phyloP scores from a whole-genome alignment of 352 stramenopile species.

The Phytophthora palmivora region DNA sequence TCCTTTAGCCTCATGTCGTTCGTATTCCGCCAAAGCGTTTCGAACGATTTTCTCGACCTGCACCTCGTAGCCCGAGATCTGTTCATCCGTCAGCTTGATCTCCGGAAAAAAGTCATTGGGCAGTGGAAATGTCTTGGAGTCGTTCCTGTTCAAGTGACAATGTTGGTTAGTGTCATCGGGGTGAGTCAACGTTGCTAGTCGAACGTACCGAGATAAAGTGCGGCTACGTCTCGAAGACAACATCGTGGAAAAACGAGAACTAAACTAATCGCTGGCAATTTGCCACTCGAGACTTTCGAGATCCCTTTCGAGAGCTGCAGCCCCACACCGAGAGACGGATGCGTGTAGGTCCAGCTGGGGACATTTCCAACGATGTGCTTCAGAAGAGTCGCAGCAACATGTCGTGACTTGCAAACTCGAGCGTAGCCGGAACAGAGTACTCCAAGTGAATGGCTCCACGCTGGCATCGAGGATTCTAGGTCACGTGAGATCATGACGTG shows the following conservation, averaged over 20 bases:
- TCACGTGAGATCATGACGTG: slow-evolving; percentile 2
- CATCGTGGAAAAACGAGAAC: slow-evolving; percentile 36
- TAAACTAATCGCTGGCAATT: slow-evolving; percentile 28
- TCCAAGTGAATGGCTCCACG: slow-evolving; percentile 14
- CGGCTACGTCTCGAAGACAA: slow-evolving; percentile 25
- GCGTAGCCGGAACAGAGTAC: slow-evolving; percentile 27
- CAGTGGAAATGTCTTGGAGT: slow-evolving; percentile 47
- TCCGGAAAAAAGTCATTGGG: slow-evolving; percentile 52
- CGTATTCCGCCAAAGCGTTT: slow-evolving; percentile 43
- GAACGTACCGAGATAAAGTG: slow-evolving; percentile 39
- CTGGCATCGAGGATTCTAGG: not conserved
- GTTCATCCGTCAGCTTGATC: slow-evolving; percentile 37
- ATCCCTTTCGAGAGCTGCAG: slow-evolving; percentile 38
- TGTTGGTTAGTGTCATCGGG: slow-evolving; percentile 32
- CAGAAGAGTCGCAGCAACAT: slow-evolving; percentile 34
- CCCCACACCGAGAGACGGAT: slow-evolving; percentile 35
- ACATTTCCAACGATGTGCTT: slow-evolving; percentile 39
- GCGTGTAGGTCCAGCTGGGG: slow-evolving; percentile 30
- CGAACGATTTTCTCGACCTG: slow-evolving; percentile 42
- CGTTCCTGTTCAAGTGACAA: slow-evolving; percentile 28
- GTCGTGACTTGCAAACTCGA: slow-evolving; percentile 16
- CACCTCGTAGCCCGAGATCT: slow-evolving; percentile 37
- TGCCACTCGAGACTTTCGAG: slow-evolving; percentile 12
- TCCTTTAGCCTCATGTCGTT: slow-evolving; percentile 42
- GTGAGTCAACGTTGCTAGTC: slow-evolving; percentile 5